Base-by-base conservation (phyloP, 2,329 filamentous ascomycete genomes). In the Pyricularia grisea region DNA sequence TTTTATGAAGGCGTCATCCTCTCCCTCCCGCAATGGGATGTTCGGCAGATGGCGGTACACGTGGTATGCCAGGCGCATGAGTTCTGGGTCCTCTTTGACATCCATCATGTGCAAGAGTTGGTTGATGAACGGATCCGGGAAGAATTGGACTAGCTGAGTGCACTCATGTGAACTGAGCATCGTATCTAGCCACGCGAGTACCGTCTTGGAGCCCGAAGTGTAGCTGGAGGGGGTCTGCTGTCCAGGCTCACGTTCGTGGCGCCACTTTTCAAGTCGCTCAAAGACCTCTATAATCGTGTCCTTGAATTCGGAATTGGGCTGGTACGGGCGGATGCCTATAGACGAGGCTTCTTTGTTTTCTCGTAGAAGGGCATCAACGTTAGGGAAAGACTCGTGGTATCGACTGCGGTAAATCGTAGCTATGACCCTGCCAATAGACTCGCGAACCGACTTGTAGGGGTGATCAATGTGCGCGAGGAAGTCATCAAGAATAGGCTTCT, bases 101-200 rank as follows among this genome's bases (percentile, higher is more conserved):
- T 99, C 95, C 94, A 99, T 99, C 95, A 99, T 99, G 82, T 99
- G 94, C 68, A 99, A 82, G 17, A 99, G 87, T 77, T 97, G 92
- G 74, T 95, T 92, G 78, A 97, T 95, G 76, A 98, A 94, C 0
- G 91, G 85, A 50, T 92, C 86, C 0, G 93, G 91, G 82, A 99
- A 98, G 85, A 97, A 98, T 3, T 90, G 88, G 23, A 96, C 88
- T 17, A 99, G 87, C 76, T 95, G 91, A 0, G 89, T 97, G 79
- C 95, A 99, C 77, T 98, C 95, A 72, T 96, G 92, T 0, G 93
- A 97, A 2, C 92, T 93, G 3, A 99, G 84, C 20, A 93, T 95
- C 66, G 89, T 91, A 79, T 99, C 95, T 5, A 99, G 87, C 95
- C 95, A 99, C 65, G 95, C 88, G 1, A 99, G 84, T 1, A 98